These are phyloP conservation scores for Phytophthora kernoviae DNA, from an alignment of 352 stramenopile genomes.

Conservation along the genomic window DNA sequence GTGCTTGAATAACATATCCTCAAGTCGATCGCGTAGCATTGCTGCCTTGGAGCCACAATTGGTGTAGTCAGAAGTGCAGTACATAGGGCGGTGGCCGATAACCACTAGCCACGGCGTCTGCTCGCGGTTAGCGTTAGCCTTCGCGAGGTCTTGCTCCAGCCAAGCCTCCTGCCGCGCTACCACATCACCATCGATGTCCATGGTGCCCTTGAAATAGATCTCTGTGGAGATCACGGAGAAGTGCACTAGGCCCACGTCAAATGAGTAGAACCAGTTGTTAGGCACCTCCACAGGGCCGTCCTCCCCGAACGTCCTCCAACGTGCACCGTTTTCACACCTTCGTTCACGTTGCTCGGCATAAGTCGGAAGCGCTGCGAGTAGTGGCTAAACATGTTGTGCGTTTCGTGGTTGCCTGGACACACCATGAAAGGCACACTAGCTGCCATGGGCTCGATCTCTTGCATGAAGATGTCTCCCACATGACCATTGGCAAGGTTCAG, in stretches of 20 bases:
- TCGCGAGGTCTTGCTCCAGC: conserved; percentile 61
- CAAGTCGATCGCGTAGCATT: conserved; percentile 65
- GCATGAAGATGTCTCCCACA: conserved; percentile 91
- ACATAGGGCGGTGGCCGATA: conserved; percentile 87
- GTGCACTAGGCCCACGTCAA: conserved; percentile 86
- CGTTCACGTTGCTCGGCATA: conserved; percentile 83
- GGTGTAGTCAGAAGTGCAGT: conserved; percentile 83
- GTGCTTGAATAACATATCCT: conserved; percentile 80
- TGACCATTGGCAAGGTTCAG: conserved; percentile 78
- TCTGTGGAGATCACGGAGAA: conserved; percentile 89
- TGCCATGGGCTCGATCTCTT: conserved; percentile 87
- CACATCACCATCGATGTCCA: conserved; percentile 53
- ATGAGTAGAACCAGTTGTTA: conserved; percentile 92
- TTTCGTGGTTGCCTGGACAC: conserved; percentile 91
- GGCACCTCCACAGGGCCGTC: conserved; percentile 46
- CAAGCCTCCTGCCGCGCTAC: conserved; percentile 68
- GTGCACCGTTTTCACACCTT: conserved; percentile 56
- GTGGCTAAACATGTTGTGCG: conserved; percentile 81
- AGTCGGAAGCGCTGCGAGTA: conserved; percentile 87
- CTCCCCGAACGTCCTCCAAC: conserved; percentile 37
- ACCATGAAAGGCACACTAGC: conserved; percentile 90
- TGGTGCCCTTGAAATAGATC: conserved; percentile 86
- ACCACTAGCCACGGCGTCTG: conserved; percentile 84
- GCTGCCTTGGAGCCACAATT: conserved; percentile 73
- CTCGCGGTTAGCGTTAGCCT: conserved; percentile 68